Base-by-base conservation (phyloP, 1,139 yeast species). In the Sugiyamaella japonica region DNA sequence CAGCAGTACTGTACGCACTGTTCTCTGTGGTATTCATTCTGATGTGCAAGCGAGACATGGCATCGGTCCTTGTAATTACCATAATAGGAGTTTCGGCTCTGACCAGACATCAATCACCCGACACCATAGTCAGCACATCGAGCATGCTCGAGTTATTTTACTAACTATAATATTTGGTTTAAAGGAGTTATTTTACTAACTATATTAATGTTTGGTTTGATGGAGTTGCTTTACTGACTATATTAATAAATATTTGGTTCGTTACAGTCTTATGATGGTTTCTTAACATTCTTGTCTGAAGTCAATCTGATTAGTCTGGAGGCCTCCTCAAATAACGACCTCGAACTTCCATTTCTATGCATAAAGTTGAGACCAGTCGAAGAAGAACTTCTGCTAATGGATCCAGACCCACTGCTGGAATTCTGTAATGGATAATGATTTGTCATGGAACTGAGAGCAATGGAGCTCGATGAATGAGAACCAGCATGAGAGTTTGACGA, bases 321-420 rank as follows among this genome's bases (percentile, higher is more conserved):
- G 13, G 62, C 63, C 42, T 60, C 63, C 8, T 59, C 63, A 13
- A 60, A 50, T 17, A 60, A 53, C 4, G 63, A 60, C 34, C 63
- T 49, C 2, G 62, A 59, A 17, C 61, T 58, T n/a, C 53, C 52
- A 29, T 46, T 51, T 38, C 63, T 40, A 31, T 58, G 54, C 50
- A 58, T 46, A 34, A 58, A 59, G 28, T 39, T 53, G 1, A 59
- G 55, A 4, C 59, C 62, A n/a, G 60, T 38, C 10, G 57, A 55
- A 12, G 57, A 55, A 2, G 52, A 34, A 34, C 47, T 55, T 17
- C 56, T 31, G 8, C 51, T 43, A 8, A 55, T 45, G 10, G 51
- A 43, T 6, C 45, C 53, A 34, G 48, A 39, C 15, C 54, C 44
- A 28, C 25, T 50, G 20, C 13, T 29, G 12, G 50, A 13, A 17